Evolutionary conservation across 1,284 basidiomycete genomes (phyloP).

Genomic region (Athelia psychrophila): DNA sequence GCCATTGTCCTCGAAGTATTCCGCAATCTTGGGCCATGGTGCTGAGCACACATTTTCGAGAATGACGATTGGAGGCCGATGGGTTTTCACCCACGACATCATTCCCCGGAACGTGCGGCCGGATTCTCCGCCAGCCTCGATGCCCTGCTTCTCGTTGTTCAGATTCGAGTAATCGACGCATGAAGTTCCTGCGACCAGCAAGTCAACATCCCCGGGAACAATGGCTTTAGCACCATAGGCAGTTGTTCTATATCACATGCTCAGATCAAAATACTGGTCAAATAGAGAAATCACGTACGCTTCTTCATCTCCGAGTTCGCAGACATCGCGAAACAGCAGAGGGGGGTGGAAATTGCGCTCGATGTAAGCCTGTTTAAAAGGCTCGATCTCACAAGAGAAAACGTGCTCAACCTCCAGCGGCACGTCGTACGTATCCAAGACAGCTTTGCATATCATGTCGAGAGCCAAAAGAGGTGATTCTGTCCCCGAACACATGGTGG

Average conservation of each 20-base stretch:
- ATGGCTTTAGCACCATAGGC: conserved; percentile 86
- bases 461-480: conserved; percentile 92
- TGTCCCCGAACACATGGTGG: conserved; percentile 97
- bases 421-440: conserved; percentile 67
- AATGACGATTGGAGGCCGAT: conserved; percentile 87
- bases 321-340: conserved; percentile 91
- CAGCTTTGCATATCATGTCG: conserved; percentile 75
- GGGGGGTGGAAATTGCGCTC: conserved; percentile 94
- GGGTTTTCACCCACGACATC: conserved; percentile 89
- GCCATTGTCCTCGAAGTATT: conserved; percentile 73
- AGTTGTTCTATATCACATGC: conserved; percentile 58
- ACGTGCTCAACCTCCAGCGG: conserved; percentile 84
- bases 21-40: conserved; percentile 79
- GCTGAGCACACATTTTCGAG: conserved; percentile 94
- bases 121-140: conserved; percentile 86
- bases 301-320: conserved; percentile 77
- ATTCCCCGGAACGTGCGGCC: conserved; percentile 90
- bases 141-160: conserved; percentile 90
- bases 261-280: conserved; percentile 8
- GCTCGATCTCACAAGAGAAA: conserved; percentile 97
- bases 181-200: conserved; percentile 90
- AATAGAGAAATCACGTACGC: conserved; percentile 49
- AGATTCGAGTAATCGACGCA: conserved; percentile 96
- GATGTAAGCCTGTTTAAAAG: conserved; percentile 98
- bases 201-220: conserved; percentile 90